A percentile compares a stretch with the other conserved stretches of the same genome.
These are phyloP conservation scores for Eudorina sp. DNA, from an alignment of 139 green algal species.

Conservation along the genomic window DNA sequence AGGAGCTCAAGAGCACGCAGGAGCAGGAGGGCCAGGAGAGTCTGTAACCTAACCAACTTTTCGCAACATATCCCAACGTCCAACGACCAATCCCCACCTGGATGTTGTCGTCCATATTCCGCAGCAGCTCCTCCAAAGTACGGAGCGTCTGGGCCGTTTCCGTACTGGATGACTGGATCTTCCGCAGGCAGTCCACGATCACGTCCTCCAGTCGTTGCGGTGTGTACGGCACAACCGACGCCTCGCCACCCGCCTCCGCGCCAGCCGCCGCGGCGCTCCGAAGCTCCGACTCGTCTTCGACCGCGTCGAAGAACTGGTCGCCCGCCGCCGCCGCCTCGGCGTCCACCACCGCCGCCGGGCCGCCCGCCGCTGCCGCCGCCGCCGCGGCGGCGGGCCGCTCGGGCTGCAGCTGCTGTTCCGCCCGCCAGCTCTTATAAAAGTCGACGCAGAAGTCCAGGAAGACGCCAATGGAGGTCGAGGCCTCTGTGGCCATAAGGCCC, in stretches of 20 bases:
- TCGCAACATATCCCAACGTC: no score
- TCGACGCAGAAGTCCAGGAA: not conserved
- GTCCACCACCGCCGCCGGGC: not conserved
- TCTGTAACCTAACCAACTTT: not conserved
- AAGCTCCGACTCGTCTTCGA: constrained; percentile 12
- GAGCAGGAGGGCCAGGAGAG: not conserved
- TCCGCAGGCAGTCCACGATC: constrained; percentile 33
- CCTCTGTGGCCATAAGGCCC: constrained; percentile 40
- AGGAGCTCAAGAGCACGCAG: not conserved
- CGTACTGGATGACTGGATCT: constrained; percentile 36
- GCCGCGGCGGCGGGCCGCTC: not conserved
- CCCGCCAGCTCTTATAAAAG: not conserved
- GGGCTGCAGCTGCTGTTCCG: not conserved
- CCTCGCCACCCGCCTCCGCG: not conserved
- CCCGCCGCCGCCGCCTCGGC: not conserved
- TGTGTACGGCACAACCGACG: constrained; percentile 30
- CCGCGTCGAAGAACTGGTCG: constrained; percentile 29
- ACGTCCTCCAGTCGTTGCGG: constrained; percentile 34
- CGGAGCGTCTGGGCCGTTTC: constrained; percentile 6
- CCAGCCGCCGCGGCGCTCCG: not conserved
- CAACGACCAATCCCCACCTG: no score
- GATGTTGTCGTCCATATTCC: constrained; percentile 56
- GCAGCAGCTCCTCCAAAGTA: constrained; percentile 40
- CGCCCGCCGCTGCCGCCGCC: not conserved
- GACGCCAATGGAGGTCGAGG: not conserved